Conservation (phyloP, 2,329 filamentous ascomycete genomes). For the Stylonectria norvegica region DNA sequence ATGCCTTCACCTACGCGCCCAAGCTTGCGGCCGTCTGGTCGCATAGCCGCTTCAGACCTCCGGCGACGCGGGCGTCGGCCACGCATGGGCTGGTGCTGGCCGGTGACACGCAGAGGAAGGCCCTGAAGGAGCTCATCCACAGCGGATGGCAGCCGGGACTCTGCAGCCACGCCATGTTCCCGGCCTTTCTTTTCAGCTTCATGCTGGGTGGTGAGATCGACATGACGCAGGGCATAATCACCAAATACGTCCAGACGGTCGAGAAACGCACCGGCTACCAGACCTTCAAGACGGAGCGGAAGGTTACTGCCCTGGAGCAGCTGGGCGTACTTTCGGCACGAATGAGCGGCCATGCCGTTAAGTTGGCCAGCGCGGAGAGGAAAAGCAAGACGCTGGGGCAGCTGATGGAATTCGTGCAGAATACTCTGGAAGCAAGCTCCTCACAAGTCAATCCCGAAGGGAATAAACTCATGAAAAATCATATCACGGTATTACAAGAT, state of each 20-base stretch:
- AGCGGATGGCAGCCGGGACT: conserved; percentile 28
- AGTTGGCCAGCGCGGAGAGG: conserved; percentile 36
- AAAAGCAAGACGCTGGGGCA: conserved; percentile 35
- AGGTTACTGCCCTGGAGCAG: conserved; percentile 27
- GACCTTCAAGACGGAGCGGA: conserved; percentile 28
- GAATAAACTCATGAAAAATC: conserved; percentile 22
- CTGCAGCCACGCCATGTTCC: conserved; percentile 34
- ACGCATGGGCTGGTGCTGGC: conserved; percentile 34
- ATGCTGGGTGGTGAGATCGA: conserved; percentile 35
- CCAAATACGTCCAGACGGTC: conserved; percentile 30
- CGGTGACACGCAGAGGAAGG: conserved; percentile 21
- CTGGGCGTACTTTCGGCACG: conserved; percentile 31
- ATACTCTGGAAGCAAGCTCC: neutral
- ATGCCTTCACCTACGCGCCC: conserved; percentile 36
- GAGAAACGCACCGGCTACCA: conserved; percentile 36
- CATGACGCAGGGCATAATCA: conserved; percentile 30
- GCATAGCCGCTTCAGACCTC: conserved; percentile 17
- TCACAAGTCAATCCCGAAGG: too few species aligned
- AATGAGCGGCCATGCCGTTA: conserved; percentile 34
- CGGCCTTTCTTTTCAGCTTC: conserved; percentile 32
- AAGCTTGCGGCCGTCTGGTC: conserved; percentile 39
- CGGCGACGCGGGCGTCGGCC: conserved; percentile 9
- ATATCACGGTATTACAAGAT: conserved; percentile 30
- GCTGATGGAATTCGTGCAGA: conserved; percentile 31
- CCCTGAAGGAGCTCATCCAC: conserved; percentile 23